Evolutionary conservation across 192 early-diverging fungal genomes (phyloP).

Genomic region (Spizellomyces punctatus): DNA sequence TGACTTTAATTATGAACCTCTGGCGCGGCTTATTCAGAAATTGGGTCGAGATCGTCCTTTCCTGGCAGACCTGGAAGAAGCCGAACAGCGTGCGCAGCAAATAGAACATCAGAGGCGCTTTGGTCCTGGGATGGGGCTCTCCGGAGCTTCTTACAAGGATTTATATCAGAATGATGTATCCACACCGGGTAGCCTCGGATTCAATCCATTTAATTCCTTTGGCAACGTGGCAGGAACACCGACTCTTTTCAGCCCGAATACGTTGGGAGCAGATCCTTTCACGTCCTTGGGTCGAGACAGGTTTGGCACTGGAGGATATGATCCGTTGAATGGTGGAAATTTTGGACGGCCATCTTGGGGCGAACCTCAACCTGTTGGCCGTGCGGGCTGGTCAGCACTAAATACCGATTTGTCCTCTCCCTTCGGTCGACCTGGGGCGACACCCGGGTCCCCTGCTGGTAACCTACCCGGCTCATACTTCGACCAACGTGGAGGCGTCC

Average conservation of each 20-base stretch:
- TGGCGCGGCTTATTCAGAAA: slow-evolving; percentile 67
- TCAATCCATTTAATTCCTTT: slow-evolving; percentile 22
- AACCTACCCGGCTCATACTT: slow-evolving; percentile 25
- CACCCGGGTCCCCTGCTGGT: slow-evolving; percentile 21
- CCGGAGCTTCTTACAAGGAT: slow-evolving; percentile 6
- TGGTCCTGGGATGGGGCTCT: neutral
- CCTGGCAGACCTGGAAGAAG: slow-evolving; percentile 43
- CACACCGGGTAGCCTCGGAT: slow-evolving; percentile 13
- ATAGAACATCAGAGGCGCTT: neutral
- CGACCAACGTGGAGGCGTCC: slow-evolving; percentile 10
- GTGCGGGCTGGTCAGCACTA: slow-evolving; percentile 15
- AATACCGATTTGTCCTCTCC: slow-evolving; percentile 26
- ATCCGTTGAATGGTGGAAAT: neutral
- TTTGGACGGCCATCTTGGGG: slow-evolving; percentile 19
- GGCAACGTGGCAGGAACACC: slow-evolving; percentile 9
- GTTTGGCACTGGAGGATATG: slow-evolving; percentile 16
- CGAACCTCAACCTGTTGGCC: slow-evolving; percentile 5
- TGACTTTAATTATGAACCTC: slow-evolving; percentile 76
- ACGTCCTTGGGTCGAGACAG: slow-evolving; percentile 12
- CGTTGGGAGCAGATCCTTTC: slow-evolving; percentile 10
- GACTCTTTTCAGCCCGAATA: slow-evolving; percentile 6
- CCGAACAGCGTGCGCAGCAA: slow-evolving; percentile 28
- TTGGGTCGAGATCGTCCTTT: slow-evolving; percentile 78
- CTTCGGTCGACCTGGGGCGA: slow-evolving; percentile 1
- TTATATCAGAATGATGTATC: slow-evolving; percentile 7